Conservation (phyloP, 2,329 filamentous ascomycete genomes). For the Leptographium flavum region DNA sequence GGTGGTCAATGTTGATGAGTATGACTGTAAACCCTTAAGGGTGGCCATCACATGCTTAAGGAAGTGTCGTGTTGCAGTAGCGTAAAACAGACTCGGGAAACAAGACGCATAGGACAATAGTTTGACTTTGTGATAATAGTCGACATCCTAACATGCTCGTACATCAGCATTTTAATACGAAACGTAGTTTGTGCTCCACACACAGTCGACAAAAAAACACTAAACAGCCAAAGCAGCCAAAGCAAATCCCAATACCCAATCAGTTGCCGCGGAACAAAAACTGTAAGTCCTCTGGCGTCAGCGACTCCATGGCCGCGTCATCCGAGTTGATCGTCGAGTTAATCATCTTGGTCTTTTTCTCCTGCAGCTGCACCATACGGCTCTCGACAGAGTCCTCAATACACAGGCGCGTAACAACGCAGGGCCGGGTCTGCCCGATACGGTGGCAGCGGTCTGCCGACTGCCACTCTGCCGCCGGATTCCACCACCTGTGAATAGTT, state of each 20-base stretch:
- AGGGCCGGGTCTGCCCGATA: constrained; percentile 87
- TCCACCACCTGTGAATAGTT: constrained; percentile 69
- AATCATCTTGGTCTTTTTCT: constrained; percentile 99
- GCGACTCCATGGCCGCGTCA: constrained; percentile 76
- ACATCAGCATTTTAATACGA: no score
- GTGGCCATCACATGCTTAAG: no score
- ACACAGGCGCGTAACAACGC: constrained; percentile 83
- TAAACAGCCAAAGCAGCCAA: no score
- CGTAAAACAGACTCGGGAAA: no score
- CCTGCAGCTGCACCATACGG: constrained; percentile 86
- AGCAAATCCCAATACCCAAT: constrained; percentile 1
- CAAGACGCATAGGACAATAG: no score
- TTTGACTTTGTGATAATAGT: no score
- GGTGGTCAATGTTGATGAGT: no score
- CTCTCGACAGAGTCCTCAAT: constrained; percentile 97
- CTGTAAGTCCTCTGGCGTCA: constrained; percentile 85
- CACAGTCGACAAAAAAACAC: no score
- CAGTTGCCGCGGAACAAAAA: constrained; percentile 74
- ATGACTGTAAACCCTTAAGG: no score
- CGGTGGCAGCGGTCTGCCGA: constrained; percentile 88
- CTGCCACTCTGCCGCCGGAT: constrained; percentile 99
- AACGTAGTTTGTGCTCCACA: no score
- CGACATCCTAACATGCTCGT: no score
- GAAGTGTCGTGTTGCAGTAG: no score
- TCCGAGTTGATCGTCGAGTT: constrained; percentile 93